Percentiles rank a stretch among this genome's conserved stretches.
phyloP scores from a whole-genome alignment of 2,329 filamentous ascomycete species.

The Thelonectria discophora region DNA sequence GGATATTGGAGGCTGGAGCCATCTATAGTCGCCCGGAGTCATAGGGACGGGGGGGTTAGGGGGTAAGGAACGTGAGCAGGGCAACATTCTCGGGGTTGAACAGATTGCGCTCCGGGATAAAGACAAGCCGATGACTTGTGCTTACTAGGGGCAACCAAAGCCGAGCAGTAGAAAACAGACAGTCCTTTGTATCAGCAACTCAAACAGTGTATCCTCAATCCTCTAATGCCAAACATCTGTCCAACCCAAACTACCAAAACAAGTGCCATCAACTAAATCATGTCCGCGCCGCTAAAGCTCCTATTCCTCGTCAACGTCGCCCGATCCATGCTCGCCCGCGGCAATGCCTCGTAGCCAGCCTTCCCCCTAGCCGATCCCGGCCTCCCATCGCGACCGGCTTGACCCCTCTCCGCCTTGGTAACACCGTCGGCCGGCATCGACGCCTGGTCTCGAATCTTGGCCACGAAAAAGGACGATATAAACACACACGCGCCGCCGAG shows the following conservation, averaged over 20 bases:
- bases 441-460: slow-evolving; percentile 70
- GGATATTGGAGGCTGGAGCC: too few relatives aligned
- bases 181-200: neutral
- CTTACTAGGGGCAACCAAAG: neutral
- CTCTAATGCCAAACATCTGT: slow-evolving; percentile 12
- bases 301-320: slow-evolving; percentile 58
- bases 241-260: slow-evolving; percentile 10
- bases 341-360: slow-evolving; percentile 53
- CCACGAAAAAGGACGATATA: slow-evolving; percentile 77
- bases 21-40: too few relatives aligned
- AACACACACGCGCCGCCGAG: slow-evolving; percentile 84
- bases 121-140: neutral
- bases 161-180: neutral
- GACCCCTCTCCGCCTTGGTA: slow-evolving; percentile 55
- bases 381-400: slow-evolving; percentile 46
- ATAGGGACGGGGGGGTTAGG: too few relatives aligned
- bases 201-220: neutral
- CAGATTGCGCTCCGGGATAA: neutral
- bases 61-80: too few relatives aligned
- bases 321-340: slow-evolving; percentile 55
- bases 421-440: slow-evolving; percentile 50
- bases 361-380: slow-evolving; percentile 39
- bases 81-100: neutral
- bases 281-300: slow-evolving; percentile 60
- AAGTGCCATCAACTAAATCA: slow-evolving; percentile 24